These are phyloP conservation scores for Oryza meridionalis DNA, from an alignment of 176 grass and related monocot genomes.

Conservation along the genomic window DNA sequence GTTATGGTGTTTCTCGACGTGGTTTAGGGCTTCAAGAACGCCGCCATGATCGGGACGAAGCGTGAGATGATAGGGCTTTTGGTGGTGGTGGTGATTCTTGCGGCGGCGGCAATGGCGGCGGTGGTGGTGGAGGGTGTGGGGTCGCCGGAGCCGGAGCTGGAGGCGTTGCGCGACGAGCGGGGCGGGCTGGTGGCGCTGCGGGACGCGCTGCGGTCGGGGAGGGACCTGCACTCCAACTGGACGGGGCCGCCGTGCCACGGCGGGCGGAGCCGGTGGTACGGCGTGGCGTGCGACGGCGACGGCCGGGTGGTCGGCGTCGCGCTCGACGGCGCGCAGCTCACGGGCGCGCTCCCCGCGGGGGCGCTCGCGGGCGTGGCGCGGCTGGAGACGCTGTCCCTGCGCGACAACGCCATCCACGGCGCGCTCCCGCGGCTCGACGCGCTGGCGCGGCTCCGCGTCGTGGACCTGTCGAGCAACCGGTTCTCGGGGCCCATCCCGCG, in stretches of 20 bases:
- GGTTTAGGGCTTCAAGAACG: background rate
- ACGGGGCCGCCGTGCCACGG: constrained; percentile 84
- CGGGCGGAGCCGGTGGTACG: constrained; percentile 68
- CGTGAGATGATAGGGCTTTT: background rate
- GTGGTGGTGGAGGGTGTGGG: background rate
- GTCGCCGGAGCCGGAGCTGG: constrained; percentile 34
- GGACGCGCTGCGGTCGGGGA: constrained; percentile 70
- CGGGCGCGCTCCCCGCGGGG: constrained; percentile 43
- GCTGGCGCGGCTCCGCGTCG: constrained; percentile 50
- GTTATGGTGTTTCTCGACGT: background rate
- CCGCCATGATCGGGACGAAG: constrained; percentile 43
- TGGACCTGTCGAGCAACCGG: constrained; percentile 78
- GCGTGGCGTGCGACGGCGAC: constrained; percentile 64
- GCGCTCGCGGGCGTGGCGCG: constrained; percentile 50
- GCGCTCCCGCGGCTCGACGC: constrained; percentile 59
- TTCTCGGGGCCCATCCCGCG: constrained; percentile 80
- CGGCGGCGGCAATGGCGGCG: background rate
- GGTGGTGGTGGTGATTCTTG: constrained; percentile 5
- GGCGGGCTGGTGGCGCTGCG: constrained; percentile 67
- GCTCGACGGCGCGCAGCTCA: constrained; percentile 73
- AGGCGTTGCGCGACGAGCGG: constrained; percentile 66
- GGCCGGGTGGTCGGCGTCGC: constrained; percentile 59
- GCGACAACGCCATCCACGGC: constrained; percentile 81
- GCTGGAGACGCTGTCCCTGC: constrained; percentile 56
- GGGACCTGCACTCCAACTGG: constrained; percentile 94